Base-by-base conservation (phyloP, 2,329 filamentous ascomycete genomes). In the Metarhizium rileyi region DNA sequence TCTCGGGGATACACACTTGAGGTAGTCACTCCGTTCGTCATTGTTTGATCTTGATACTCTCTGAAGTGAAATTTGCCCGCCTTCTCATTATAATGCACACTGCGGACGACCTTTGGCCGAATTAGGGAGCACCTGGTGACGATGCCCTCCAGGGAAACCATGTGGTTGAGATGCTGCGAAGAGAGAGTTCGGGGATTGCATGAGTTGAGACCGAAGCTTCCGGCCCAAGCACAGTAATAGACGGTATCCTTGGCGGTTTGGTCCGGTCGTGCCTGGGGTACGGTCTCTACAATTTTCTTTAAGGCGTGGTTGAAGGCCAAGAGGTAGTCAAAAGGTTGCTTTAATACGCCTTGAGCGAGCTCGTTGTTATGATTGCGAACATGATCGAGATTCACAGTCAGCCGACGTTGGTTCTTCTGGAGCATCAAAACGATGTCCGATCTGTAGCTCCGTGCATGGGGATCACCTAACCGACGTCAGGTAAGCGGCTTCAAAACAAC, bases 171-270 rank as follows among this genome's bases (percentile, higher is more conserved):
- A 61, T 95, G 87, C 38, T 82, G 77, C 2, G 91, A 96, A 46
- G 88, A 88, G 27, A 98, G 72, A 0, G 93, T 97, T 57, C 93
- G 82, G 38, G 93, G 93, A 62, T 96, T 98, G 77, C 90, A 96
- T 12, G 90, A 80, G 65, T 88, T 93, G 64, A 96, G 84, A 56
- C 94, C 93, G 64, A 98, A 98, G 64, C 89, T 95, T 56, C 93
- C 93, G 49, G 91, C 82, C 72, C 88, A 97, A n/a, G 93, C 93
- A 63, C 93, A 96, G 66, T 98, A 97, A 71, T 95, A 98, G 59
- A 88, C 76, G 40, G 83, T 81, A 64, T 96, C 90, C 27, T 86
- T 82, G 41, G 81, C 78, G 1, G 81, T 83, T 66, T 95, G 88
- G 57, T 85, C 83, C 3, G 84, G 78, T 2, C 88, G 81, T 38